These are phyloP conservation scores for Pseudogymnoascus sp. DNA, from an alignment of 2,329 filamentous ascomycete genomes.

Conservation along the genomic window DNA sequence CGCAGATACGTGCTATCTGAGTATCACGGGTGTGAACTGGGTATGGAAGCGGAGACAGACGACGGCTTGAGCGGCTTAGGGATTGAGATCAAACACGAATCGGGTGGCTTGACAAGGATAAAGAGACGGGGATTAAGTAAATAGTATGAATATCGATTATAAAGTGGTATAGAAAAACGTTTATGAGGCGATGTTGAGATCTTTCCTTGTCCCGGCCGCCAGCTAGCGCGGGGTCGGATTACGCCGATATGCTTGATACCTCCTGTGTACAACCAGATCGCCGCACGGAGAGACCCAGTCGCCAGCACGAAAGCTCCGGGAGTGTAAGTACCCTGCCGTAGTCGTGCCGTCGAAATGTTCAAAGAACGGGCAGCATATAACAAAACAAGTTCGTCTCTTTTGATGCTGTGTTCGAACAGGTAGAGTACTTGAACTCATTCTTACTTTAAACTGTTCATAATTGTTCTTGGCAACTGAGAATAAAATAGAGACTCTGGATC, in stretches of 20 bases:
- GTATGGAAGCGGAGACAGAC: slow-evolving; percentile 4
- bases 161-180: neutral
- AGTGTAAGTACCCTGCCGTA: neutral
- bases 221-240: slow-evolving; percentile 5
- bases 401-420: neutral
- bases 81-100: neutral
- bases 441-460: neutral
- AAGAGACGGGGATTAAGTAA: slow-evolving; percentile 2
- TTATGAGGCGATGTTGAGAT: slow-evolving; percentile 8
- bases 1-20: neutral
- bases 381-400: neutral
- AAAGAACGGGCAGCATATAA: neutral
- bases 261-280: neutral
- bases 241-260: slow-evolving; percentile 9
- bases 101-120: neutral
- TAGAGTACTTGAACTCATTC: neutral
- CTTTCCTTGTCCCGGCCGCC: neutral
- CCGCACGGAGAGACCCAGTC: neutral
- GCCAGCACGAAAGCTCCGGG: neutral
- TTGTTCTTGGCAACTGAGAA: neutral
- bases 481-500: neutral
- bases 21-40: neutral
- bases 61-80: neutral
- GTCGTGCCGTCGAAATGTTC: neutral
- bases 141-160: neutral